These are phyloP conservation scores for Aspergillus uvarum DNA, from an alignment of 2,329 filamentous ascomycete genomes.

Conservation along the genomic window DNA sequence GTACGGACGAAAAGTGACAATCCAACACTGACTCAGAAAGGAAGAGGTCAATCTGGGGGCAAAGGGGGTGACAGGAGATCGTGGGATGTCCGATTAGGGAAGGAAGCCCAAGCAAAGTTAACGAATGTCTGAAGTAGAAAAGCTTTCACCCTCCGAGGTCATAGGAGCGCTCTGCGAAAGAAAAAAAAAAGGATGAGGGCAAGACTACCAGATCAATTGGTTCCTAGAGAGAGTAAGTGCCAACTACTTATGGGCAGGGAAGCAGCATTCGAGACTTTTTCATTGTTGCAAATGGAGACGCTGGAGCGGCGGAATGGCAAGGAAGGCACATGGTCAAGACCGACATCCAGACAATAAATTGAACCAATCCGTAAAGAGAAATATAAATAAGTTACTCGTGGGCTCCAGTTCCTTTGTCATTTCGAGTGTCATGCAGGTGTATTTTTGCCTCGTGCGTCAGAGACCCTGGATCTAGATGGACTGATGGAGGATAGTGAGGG, in stretches of 20 bases:
- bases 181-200: constrained; percentile 10
- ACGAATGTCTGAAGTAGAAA: constrained; percentile 27
- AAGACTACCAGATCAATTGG: constrained; percentile 17
- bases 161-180: constrained; percentile 6
- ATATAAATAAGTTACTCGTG: constrained; percentile 23
- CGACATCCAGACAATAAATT: constrained; percentile 21
- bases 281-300: constrained; percentile 21
- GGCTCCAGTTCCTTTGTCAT: constrained; percentile 34
- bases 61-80: constrained; percentile 14
- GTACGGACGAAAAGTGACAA: constrained; percentile 12
- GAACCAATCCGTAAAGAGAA: constrained; percentile 24
- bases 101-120: constrained; percentile 14
- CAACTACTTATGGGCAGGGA: constrained; percentile 12
- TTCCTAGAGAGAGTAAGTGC: constrained; percentile 15
- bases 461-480: constrained; percentile 45
- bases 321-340: constrained; percentile 26
- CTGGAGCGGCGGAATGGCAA: constrained; percentile 19
- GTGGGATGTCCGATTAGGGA: constrained; percentile 19
- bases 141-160: constrained; percentile 8
- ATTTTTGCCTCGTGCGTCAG: constrained; percentile 44
- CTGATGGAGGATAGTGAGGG: constrained; percentile 26
- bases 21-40: constrained; percentile 15
- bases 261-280: constrained; percentile 24
- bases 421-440: constrained; percentile 44
- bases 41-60: constrained; percentile 11